A percentile compares a stretch with the other conserved stretches of the same genome.
Evolutionary conservation across 441 rosid species (phyloP).

Genomic region (Populus hybrid): DNA sequence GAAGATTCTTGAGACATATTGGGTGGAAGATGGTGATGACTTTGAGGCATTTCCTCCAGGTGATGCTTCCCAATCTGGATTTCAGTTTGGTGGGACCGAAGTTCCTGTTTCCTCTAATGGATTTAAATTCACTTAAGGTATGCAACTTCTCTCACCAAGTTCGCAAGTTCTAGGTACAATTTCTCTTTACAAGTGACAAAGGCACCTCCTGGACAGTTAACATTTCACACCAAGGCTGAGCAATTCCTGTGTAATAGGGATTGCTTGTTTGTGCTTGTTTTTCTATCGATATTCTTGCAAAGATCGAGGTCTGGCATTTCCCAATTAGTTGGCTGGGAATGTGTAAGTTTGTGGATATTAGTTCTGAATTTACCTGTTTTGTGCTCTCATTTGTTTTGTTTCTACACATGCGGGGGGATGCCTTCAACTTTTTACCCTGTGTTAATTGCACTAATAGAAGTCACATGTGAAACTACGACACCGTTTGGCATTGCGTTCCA

Average conservation of each 20-base stretch:
- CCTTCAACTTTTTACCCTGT: neutral
- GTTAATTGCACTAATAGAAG: neutral
- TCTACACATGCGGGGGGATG: neutral
- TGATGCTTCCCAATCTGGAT: constrained; percentile 52
- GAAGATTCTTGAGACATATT: constrained; percentile 70
- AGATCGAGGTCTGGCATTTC: neutral
- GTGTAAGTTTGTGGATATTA: neutral
- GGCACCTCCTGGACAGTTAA: neutral
- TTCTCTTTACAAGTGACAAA: neutral
- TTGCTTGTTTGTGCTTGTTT: neutral
- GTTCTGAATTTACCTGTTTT: neutral
- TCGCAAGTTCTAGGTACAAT: neutral
- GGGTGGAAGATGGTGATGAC: constrained; percentile 70
- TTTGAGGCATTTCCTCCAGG: constrained; percentile 44
- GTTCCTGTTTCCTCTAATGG: constrained; percentile 59
- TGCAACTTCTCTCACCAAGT: neutral
- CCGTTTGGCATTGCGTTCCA: too few relatives aligned
- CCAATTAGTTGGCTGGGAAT: neutral
- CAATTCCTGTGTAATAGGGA: neutral
- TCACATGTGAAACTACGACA: neutral
- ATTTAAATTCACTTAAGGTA: constrained; percentile 67
- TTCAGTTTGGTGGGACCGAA: constrained; percentile 55
- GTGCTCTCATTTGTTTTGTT: neutral
- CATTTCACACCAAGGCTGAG: neutral
- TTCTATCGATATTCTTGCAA: neutral